These are phyloP conservation scores for Cucurbitaria berberidis DNA, from an alignment of 2,329 filamentous ascomycete species.

Conservation along the genomic window DNA sequence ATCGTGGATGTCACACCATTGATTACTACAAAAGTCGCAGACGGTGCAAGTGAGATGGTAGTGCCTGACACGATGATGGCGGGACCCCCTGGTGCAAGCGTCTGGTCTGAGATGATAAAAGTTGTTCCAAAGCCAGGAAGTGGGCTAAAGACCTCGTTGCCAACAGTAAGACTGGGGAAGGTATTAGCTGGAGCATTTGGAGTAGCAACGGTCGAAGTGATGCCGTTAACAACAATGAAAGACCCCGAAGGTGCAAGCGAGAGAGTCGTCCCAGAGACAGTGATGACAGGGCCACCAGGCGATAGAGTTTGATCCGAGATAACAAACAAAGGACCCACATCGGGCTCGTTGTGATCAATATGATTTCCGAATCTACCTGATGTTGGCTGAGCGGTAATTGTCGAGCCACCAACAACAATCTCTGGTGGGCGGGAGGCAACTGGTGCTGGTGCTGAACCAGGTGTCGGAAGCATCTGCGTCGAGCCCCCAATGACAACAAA, in stretches of 20 bases:
- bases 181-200: conserved; percentile 18
- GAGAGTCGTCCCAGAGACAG: conserved; percentile 40
- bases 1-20: conserved; percentile 46
- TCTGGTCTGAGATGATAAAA: conserved; percentile 48
- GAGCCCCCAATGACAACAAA: conserved; percentile 50
- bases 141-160: conserved; percentile 24
- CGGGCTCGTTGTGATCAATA: conserved; percentile 5
- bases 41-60: conserved; percentile 40
- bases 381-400: conserved; percentile 25
- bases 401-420: conserved; percentile 39
- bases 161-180: conserved; percentile 23
- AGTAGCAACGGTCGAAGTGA: conserved; percentile 42
- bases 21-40: conserved; percentile 40
- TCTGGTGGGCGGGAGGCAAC: conserved; percentile 14
- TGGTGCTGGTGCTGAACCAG: conserved; percentile 4
- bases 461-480: conserved; percentile 40
- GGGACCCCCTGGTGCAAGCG: conserved; percentile 45
- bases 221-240: conserved; percentile 42
- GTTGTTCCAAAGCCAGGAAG: conserved; percentile 10
- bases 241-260: conserved; percentile 36
- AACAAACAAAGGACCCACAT: conserved; percentile 38
- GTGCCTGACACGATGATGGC: conserved; percentile 42
- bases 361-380: not conserved
- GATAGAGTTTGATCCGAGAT: conserved; percentile 48
- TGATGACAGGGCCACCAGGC: conserved; percentile 42